Evolutionary conservation across 2,329 filamentous ascomycete species (phyloP).

Genomic region (Trichoderma sp.): DNA sequence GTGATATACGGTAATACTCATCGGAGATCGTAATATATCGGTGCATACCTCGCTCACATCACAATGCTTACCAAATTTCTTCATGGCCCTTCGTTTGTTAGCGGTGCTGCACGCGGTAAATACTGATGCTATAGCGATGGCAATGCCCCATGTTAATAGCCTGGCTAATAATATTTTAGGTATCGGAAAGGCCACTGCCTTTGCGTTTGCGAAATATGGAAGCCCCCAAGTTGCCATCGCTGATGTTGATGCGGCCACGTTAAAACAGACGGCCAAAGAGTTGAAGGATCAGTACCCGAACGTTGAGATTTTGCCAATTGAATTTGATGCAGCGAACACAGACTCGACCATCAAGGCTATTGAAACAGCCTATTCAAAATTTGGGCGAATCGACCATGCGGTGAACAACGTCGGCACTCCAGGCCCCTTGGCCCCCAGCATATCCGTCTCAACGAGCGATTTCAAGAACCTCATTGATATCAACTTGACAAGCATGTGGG

Average conservation of each 20-base stretch:
- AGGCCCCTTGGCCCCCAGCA: not conserved
- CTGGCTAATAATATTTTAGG: not conserved
- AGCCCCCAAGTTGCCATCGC: not conserved
- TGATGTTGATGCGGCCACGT: not conserved
- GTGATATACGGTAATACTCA: not conserved
- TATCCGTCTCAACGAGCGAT: not conserved
- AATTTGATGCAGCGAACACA: not conserved
- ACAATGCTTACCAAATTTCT: not conserved
- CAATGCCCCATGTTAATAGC: no score
- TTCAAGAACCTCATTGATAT: not conserved
- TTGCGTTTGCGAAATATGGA: not conserved
- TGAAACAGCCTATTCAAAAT: not conserved
- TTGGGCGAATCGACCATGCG: not conserved
- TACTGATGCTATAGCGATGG: not conserved
- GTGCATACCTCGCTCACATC: not conserved
- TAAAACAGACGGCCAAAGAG: not conserved
- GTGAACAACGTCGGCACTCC: slow-evolving; percentile 1
- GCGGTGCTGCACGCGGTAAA: not conserved
- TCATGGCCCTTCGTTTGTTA: not conserved
- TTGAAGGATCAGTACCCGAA: not conserved
- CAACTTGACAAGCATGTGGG: not conserved
- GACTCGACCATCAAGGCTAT: not conserved
- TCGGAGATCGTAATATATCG: not conserved
- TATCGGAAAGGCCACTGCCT: not conserved
- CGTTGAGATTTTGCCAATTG: not conserved